Evolutionary conservation across 805 yeast species (phyloP), one percentile per base, ranked within the genome.

Genomic region (Myxozyma melibiosi): DNA sequence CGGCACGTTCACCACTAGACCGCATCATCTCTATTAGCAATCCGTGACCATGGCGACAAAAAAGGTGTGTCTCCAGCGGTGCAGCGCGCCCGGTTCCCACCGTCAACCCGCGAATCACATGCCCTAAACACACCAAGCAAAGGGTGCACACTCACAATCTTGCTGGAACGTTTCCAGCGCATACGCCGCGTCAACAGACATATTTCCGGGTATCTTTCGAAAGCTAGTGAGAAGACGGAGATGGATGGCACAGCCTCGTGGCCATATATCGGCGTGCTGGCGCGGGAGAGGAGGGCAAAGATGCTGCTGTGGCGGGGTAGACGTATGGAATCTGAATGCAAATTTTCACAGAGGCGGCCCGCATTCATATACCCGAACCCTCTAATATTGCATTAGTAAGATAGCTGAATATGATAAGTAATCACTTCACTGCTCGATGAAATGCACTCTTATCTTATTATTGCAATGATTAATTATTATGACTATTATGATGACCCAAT

Each of bases 101-200:
- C n/a, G 25, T 28, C 24, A 13, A 33, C 48, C 13, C 16, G 13
- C 14, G n/a, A n/a, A n/a, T n/a, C n/a, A n/a, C n/a, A n/a, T n/a
- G n/a, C 30, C 7, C 43, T 16, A 20, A 14, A 44, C 42, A 30
- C 45, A 33, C 30, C 30, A 18, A 28, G 22, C 18, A 13, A 14
- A 35, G 42, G 40, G 24, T 24, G 24, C 34, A 30, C 27, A 62
- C 68, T 41, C 44, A 65, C 68, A 50, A 53, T 74, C 76, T 31
- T 74, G 72, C 3, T 85, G 81, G 57, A 85, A 84, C 65, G 85
- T 88, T 63, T 86, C 92, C 37, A 86, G 71, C 6, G 84, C 80
- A 0, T 94, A 81, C n/a, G 96, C 90, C 2, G 97, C 91, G 73
- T 91, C 98, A 96, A 89, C 48, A 41, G 63, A 58, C 63, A 58